phyloP scores from a whole-genome alignment of 169 alveolate species.

The Plasmodium knowlesi region DNA sequence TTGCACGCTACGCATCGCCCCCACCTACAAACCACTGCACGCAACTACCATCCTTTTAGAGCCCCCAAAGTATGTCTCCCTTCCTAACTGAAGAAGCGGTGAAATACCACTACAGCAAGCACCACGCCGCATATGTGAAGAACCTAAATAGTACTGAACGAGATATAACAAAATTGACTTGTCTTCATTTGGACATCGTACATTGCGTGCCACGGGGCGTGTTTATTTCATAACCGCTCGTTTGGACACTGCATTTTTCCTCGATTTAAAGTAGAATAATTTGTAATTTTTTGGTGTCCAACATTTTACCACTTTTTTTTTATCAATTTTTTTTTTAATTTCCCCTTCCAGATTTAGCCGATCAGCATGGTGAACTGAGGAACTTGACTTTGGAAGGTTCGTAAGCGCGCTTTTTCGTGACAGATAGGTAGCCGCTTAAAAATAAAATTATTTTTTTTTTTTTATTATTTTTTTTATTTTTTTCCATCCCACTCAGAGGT shows the following conservation, averaged over 20 bases:
- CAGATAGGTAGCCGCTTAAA: neutral
- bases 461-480: neutral
- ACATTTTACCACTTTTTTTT: neutral
- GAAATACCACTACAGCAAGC: constrained; percentile 91
- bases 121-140: constrained; percentile 92
- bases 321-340: neutral
- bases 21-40: constrained; percentile 53
- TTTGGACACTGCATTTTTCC: neutral
- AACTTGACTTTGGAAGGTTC: constrained; percentile 41
- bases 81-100: constrained; percentile 88
- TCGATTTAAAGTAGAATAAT: neutral
- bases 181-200: neutral
- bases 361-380: constrained; percentile 22
- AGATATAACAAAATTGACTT: constrained; percentile 19
- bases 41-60: constrained; percentile 72
- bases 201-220: neutral
- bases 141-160: constrained; percentile 83
- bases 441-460: neutral
- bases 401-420: neutral
- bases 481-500: neutral
- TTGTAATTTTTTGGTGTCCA: neutral
- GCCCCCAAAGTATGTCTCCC: constrained; percentile 88
- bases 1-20: neutral
- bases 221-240: neutral
- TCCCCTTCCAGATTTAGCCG: constrained; percentile 20